Conservation (phyloP, 2,329 filamentous ascomycete genomes). For the Chaetomiaceae sp. region DNA sequence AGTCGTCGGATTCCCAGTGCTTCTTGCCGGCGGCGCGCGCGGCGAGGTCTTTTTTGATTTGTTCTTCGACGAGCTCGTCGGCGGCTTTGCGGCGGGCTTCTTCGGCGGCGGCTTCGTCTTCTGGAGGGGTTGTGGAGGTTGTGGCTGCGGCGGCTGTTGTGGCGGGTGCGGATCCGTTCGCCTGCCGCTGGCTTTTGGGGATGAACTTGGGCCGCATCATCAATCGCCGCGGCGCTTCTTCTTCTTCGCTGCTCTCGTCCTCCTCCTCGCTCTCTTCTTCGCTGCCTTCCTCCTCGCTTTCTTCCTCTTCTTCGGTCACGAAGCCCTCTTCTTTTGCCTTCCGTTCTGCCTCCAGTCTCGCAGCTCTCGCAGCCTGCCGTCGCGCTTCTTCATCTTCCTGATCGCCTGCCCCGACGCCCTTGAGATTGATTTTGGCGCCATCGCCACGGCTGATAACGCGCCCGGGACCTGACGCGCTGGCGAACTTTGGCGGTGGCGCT, state of each 20-base stretch:
- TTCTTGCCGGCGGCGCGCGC: conserved; percentile 72
- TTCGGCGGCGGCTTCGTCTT: conserved; percentile 31
- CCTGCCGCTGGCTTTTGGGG: conserved; percentile 39
- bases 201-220: conserved; percentile 63
- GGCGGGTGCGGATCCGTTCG: conserved; percentile 1
- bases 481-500: conserved; percentile 53
- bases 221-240: conserved; percentile 51
- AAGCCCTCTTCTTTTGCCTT: conserved; percentile 58
- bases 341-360: conserved; percentile 41
- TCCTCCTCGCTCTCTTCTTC: conserved; percentile 35
- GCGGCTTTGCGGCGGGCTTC: conserved; percentile 64
- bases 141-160: conserved; percentile 17
- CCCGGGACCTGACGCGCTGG: conserved; percentile 43
- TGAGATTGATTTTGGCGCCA: conserved; percentile 47
- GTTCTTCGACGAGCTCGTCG: conserved; percentile 79
- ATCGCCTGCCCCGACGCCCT: conserved; percentile 26
- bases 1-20: conserved; percentile 75
- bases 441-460: conserved; percentile 48
- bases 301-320: conserved; percentile 53
- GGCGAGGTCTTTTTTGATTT: conserved; percentile 76
- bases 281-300: conserved; percentile 34
- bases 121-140: not conserved
- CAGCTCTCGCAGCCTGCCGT: conserved; percentile 43
- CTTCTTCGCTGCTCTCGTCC: conserved; percentile 43
- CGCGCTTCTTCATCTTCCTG: conserved; percentile 42